Base-by-base conservation (phyloP, 768 basidiomycete species). In the Calocera viscosa region DNA sequence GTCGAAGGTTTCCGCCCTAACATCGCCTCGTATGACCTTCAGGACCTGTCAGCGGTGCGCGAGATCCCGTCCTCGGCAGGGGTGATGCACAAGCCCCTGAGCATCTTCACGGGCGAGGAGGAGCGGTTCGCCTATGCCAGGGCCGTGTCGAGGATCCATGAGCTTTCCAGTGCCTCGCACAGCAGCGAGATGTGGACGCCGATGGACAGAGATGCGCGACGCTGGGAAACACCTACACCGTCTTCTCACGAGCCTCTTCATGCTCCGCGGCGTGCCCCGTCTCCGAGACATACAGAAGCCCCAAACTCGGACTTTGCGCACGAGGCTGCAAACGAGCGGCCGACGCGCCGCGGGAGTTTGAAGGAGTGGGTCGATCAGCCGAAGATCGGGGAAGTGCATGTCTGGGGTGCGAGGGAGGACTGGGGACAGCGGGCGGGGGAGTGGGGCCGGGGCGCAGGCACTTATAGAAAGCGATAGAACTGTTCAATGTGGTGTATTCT, bases 111-210 rank as follows among this genome's bases (percentile, higher is more conserved):
- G 74, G 84, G 82, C 17, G 78, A 85, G 72, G 85, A 86, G 70
- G 84, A 86, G 73, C 80, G 82, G 38, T 85, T 86, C 71, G 83
- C 83, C 1, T 86, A 81, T 78, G 83, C 83, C 75, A 80, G 84
- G 41, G 85, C 84, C 1, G 79, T 85, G 22, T 85, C 84, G 16
- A 77, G 84, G 28, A 74, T 86, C 22, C 74, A 80, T 67, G 84
- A 86, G 74, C 85, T 85, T 82, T 82, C 82, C 19, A 79, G 78
- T 30, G 53, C 53, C 2, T 12, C 53, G 24, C 53, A 60, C 8
- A 16, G 22, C 14, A 14, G 30, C 11, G 53, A 32, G 53, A 14
- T 14, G 53, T 60, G 53, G 53, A 60, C 26, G 8, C 53, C 53
- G 24, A 60, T 32, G 53, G 26, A 60, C 53, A 14, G 30, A 5